These are phyloP conservation scores for Leishmania tarentolae DNA, from an alignment of 208 protist species.

Conservation along the genomic window DNA sequence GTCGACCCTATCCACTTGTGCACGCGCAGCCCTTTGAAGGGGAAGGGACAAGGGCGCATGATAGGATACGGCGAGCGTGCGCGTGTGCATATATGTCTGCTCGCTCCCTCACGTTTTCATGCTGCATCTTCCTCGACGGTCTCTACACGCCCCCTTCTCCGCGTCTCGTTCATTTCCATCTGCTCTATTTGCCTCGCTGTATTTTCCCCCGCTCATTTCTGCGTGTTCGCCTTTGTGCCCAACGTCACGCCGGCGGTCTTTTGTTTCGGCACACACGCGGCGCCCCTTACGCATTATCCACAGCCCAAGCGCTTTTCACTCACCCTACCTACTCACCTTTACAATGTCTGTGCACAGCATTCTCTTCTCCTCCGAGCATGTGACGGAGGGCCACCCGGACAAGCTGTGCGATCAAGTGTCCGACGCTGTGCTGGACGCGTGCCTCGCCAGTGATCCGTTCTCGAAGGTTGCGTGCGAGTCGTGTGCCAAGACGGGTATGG, in stretches of 20 bases:
- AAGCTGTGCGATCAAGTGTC: slow-evolving; percentile 99
- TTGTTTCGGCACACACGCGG: neutral
- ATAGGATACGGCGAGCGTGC: neutral
- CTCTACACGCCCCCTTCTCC: neutral
- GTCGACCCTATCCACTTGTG: neutral
- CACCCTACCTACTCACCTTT: slow-evolving; percentile 2
- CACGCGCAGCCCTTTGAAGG: neutral
- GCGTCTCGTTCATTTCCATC: neutral
- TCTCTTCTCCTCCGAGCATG: slow-evolving; percentile 99
- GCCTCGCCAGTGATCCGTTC: slow-evolving; percentile 96
- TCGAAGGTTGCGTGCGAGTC: slow-evolving; percentile 99
- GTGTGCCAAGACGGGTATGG: slow-evolving; percentile 98
- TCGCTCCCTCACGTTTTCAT: neutral
- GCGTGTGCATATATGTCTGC: neutral
- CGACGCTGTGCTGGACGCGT: slow-evolving; percentile 99
- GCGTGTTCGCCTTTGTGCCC: neutral
- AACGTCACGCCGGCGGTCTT: neutral
- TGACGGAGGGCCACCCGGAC: slow-evolving; percentile 99
- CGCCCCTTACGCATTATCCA: neutral
- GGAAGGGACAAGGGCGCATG: neutral
- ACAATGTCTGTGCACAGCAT: slow-evolving; percentile 91
- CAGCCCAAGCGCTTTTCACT: neutral
- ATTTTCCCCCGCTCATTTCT: neutral
- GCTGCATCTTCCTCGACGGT: neutral
- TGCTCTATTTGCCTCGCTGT: neutral